Conservation (phyloP, 148 eudicot genomes). For the Pouteria glomerata region DNA sequence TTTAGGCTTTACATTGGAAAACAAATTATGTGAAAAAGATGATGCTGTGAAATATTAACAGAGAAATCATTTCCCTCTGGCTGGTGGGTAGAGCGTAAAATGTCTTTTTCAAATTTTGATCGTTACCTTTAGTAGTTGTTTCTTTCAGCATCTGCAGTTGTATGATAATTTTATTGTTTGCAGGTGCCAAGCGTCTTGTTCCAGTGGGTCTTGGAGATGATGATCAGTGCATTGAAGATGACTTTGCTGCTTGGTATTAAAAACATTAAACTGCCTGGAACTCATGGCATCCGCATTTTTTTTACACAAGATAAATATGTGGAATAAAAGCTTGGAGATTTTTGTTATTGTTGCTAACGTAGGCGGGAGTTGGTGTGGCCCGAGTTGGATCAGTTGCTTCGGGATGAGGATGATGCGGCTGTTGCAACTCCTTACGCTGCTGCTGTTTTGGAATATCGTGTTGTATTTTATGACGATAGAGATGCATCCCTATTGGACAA, state of each 20-base stretch:
- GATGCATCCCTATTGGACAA: slow-evolving; percentile 35
- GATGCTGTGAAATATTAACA: neutral
- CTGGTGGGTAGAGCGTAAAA: too few species aligned
- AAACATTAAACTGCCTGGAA: neutral
- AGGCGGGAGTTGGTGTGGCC: slow-evolving; percentile 96
- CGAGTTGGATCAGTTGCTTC: slow-evolving; percentile 74
- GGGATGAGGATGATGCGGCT: slow-evolving; percentile 53
- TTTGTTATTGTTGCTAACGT: slow-evolving; percentile 8
- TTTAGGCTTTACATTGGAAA: neutral
- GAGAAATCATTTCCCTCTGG: neutral
- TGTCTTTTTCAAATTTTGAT: too few species aligned
- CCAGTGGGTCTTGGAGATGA: slow-evolving; percentile 94
- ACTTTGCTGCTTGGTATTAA: slow-evolving; percentile 85
- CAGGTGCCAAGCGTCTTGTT: slow-evolving; percentile 85
- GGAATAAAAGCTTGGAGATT: neutral
- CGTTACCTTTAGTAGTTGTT: too few species aligned
- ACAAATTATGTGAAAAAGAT: neutral
- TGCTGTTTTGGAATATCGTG: slow-evolving; percentile 78
- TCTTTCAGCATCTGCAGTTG: neutral
- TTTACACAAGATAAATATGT: neutral
- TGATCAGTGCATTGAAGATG: slow-evolving; percentile 97
- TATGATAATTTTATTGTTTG: slow-evolving; percentile 8
- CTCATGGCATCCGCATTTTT: neutral
- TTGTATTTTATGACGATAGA: slow-evolving; percentile 40
- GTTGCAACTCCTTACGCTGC: slow-evolving; percentile 92